A percentile compares a stretch with the other conserved stretches of the same genome.
phyloP scores from a whole-genome alignment of 257 asterid genomes.

The Solanum bulbocastanum region DNA sequence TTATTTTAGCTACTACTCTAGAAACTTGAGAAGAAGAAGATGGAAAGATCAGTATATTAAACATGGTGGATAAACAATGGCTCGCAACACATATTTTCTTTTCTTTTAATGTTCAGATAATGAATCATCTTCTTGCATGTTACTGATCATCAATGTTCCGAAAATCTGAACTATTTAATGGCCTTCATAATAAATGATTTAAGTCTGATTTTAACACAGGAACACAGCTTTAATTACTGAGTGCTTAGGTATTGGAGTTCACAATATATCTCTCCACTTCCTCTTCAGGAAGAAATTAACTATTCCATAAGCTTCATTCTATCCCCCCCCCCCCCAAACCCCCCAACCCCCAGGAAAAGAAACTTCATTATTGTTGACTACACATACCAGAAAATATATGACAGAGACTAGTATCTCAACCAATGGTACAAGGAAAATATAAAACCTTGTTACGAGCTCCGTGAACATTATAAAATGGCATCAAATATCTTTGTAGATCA shows the following conservation, averaged over 20 bases:
- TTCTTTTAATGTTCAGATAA: background rate
- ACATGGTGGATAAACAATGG: background rate
- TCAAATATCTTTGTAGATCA: background rate
- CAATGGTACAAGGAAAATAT: background rate
- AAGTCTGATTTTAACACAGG: background rate
- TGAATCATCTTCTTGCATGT: background rate
- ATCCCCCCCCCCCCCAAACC: background rate
- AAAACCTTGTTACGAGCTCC: background rate
- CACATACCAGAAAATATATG: background rate
- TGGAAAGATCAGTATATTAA: background rate
- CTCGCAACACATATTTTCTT: background rate
- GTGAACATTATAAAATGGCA: background rate
- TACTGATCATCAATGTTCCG: background rate
- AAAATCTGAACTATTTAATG: background rate
- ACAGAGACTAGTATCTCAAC: background rate
- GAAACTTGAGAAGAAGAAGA: background rate
- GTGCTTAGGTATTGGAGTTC: background rate
- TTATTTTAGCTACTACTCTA: conserved; percentile 3
- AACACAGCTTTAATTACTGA: background rate
- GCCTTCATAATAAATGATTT: background rate
- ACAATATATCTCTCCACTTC: background rate
- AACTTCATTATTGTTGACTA: background rate
- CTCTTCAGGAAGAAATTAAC: background rate
- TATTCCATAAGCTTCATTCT: background rate
- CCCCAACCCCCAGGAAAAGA: background rate